A percentile compares a stretch with the other conserved stretches of the same genome.
Evolutionary conservation across 768 basidiomycete genomes (phyloP).

Genomic region (Xerocomellus amylosporus): DNA sequence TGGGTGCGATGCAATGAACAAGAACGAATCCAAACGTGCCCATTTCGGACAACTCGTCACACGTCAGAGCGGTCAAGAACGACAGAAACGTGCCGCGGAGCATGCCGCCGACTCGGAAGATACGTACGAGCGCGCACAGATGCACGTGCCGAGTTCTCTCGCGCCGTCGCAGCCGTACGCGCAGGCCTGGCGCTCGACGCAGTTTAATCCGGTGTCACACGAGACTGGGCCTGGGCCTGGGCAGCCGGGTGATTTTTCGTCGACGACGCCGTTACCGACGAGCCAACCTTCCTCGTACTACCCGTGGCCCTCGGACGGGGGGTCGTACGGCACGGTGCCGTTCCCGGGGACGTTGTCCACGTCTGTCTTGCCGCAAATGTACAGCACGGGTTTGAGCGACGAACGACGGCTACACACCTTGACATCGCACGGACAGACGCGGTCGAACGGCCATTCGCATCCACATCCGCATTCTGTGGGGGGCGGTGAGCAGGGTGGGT

Average conservation of each 20-base stretch:
- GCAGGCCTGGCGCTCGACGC: constrained; percentile 31
- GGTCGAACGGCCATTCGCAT: constrained; percentile 14
- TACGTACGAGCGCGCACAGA: constrained; percentile 22
- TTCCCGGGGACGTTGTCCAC: constrained; percentile 56
- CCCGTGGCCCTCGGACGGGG: constrained; percentile 42
- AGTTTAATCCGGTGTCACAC: constrained; percentile 10
- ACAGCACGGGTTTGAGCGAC: constrained; percentile 68
- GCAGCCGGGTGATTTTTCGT: constrained; percentile 11
- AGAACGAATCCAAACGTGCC: not conserved
- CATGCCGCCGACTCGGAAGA: constrained; percentile 43
- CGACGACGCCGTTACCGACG: constrained; percentile 7
- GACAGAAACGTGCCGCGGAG: constrained; percentile 61
- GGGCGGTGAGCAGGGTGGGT: constrained; percentile 15
- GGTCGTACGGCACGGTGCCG: constrained; percentile 30
- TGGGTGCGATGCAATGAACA: constrained; percentile 47
- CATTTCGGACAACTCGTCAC: constrained; percentile 12
- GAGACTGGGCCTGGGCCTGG: not conserved
- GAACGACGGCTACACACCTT: constrained; percentile 36
- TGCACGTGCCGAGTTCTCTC: constrained; percentile 8
- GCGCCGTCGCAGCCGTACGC: constrained; percentile 21
- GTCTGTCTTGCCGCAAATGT: constrained; percentile 70
- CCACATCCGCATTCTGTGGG: not conserved
- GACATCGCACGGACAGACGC: constrained; percentile 18
- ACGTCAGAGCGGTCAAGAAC: constrained; percentile 27
- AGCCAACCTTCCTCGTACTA: constrained; percentile 36